Conservation (phyloP, 1,139 yeast species). For the Zygotorulaspora mrakii region DNA sequence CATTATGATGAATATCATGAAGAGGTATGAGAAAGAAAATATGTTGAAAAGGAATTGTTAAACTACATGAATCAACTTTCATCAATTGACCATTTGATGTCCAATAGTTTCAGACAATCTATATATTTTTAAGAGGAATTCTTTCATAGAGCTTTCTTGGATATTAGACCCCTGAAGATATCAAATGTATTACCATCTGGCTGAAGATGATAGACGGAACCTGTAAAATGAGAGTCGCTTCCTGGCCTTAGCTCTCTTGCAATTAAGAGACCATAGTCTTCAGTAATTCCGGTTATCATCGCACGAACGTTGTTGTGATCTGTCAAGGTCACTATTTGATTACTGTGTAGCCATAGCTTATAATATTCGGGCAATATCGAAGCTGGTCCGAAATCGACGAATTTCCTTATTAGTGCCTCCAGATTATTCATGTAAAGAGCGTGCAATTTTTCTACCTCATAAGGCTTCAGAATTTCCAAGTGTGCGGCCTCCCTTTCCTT, state of each 20-base stretch:
- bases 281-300: constrained; percentile 71
- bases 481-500: constrained; percentile 45
- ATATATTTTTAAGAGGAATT: no score
- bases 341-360: constrained; percentile 77
- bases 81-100: not conserved
- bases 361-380: constrained; percentile 74
- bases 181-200: constrained; percentile 99
- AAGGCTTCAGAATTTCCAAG: constrained; percentile 45
- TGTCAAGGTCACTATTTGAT: constrained; percentile 54
- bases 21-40: no score
- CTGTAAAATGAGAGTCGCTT: constrained; percentile 44
- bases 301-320: constrained; percentile 54
- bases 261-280: constrained; percentile 74
- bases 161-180: constrained; percentile 87
- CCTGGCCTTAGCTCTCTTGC: constrained; percentile 59
- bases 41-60: no score
- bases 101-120: not conserved
- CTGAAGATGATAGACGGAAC: constrained; percentile 64
- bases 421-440: constrained; percentile 69
- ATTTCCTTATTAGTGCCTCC: constrained; percentile 56
- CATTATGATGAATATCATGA: no score
- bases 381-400: constrained; percentile 59
- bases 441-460: constrained; percentile 57
- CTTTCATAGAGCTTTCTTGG: constrained; percentile 46
- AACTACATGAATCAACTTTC: not conserved